Conservation (phyloP, 352 stramenopile species). For the Pythium plurisporium region DNA sequence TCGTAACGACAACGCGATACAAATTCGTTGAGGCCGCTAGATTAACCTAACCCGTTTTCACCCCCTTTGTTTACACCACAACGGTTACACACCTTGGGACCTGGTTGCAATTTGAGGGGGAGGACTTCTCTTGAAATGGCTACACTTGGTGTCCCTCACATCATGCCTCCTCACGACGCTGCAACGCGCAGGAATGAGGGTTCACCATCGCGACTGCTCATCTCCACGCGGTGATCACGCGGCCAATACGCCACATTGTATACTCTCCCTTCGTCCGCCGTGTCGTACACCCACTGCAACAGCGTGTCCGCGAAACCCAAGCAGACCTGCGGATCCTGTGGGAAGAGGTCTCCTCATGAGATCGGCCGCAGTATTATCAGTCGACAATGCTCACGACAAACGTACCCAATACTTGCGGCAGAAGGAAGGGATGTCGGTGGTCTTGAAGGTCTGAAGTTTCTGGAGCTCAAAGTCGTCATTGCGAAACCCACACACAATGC, state of each 20-base stretch:
- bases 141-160: not conserved
- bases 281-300: constrained; percentile 55
- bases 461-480: constrained; percentile 50
- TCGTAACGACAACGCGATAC: not conserved
- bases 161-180: not conserved
- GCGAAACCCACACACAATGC: constrained; percentile 72
- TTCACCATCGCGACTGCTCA: constrained; percentile 19
- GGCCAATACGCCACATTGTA: constrained; percentile 53
- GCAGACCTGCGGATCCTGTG: constrained; percentile 49
- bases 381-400: not conserved
- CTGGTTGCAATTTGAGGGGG: constrained; percentile 11
- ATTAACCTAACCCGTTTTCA: constrained; percentile 4
- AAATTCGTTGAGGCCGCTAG: not conserved
- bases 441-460: constrained; percentile 66
- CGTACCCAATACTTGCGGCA: constrained; percentile 71
- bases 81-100: not conserved
- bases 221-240: constrained; percentile 42
- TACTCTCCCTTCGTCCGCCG: constrained; percentile 30
- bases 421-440: constrained; percentile 55
- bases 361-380: not conserved
- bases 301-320: constrained; percentile 61
- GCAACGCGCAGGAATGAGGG: constrained; percentile 36
- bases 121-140: constrained; percentile 8
- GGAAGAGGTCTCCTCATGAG: not conserved
- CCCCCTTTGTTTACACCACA: not conserved